These are phyloP conservation scores for Tagetes erecta DNA, from an alignment of 129 eudicot species.

Conservation along the genomic window DNA sequence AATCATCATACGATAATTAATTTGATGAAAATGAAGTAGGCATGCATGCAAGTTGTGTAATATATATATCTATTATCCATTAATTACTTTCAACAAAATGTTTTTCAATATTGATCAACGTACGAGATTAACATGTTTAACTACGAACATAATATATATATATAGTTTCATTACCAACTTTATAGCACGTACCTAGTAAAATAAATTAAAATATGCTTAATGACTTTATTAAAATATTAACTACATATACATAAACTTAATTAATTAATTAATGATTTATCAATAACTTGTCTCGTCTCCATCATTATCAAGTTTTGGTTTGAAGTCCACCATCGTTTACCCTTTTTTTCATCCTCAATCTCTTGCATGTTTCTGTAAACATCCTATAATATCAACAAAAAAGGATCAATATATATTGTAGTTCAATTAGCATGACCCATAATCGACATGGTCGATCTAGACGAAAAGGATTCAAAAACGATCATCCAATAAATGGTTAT, in stretches of 20 bases:
- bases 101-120: background rate
- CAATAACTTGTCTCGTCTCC: background rate
- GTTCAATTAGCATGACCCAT: too few relatives aligned
- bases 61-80: too few relatives aligned
- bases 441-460: too few relatives aligned
- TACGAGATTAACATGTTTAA: background rate
- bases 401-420: too few relatives aligned
- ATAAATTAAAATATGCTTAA: background rate
- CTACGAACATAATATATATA: background rate
- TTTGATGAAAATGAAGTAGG: too few relatives aligned
- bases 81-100: background rate
- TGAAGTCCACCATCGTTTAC: slow-evolving; percentile 1
- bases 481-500: too few relatives aligned
- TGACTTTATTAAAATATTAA: background rate
- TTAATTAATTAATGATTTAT: background rate
- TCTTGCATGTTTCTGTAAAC: slow-evolving; percentile 24
- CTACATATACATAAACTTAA: slow-evolving; percentile 1
- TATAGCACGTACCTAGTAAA: background rate
- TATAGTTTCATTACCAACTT: background rate
- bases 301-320: slow-evolving; percentile 14
- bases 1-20: too few relatives aligned
- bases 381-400: slow-evolving; percentile 8
- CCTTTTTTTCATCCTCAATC: slow-evolving; percentile 15
- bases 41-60: too few relatives aligned
- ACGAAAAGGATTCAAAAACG: too few relatives aligned